Evolutionary conservation across 768 basidiomycete species (phyloP).

Genomic region (Sporobolomyces phaffii): DNA sequence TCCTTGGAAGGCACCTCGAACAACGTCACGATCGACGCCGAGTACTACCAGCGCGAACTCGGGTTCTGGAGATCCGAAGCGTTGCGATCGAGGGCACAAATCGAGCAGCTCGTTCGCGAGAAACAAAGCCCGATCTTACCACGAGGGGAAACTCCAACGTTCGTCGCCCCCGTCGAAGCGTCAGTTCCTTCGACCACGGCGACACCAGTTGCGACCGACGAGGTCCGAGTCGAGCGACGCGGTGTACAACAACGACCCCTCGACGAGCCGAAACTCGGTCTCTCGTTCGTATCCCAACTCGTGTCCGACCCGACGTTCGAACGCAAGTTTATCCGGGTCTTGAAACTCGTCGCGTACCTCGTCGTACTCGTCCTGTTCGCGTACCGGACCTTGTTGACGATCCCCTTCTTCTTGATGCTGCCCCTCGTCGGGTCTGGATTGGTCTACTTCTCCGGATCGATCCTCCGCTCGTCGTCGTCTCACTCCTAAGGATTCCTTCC

Average conservation of each 20-base stretch:
- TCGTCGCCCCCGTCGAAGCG: neutral
- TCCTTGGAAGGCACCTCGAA: too few species aligned
- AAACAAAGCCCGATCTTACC: too few species aligned
- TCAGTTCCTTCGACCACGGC: neutral
- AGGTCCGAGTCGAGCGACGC: too few species aligned
- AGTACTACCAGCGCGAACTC: neutral
- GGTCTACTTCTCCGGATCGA: neutral
- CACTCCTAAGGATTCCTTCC: too few species aligned
- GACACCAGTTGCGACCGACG: too few species aligned
- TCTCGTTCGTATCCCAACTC: neutral
- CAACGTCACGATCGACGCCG: neutral
- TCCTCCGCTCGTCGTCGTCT: neutral
- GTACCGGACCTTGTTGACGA: neutral
- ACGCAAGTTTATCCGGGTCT: neutral
- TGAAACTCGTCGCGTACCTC: neutral
- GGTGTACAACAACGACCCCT: too few species aligned
- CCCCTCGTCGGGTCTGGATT: neutral
- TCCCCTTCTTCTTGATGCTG: neutral
- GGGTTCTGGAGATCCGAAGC: neutral
- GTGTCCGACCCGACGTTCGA: neutral
- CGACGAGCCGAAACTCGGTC: too few species aligned
- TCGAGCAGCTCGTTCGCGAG: neutral
- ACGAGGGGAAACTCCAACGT: too few species aligned
- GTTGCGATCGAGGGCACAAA: neutral
- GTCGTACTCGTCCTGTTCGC: neutral